Percentiles rank a stretch among this genome's conserved stretches.
Conservation (phyloP, 2,329 filamentous ascomycete species). For the Fonsecaea monophora region DNA sequence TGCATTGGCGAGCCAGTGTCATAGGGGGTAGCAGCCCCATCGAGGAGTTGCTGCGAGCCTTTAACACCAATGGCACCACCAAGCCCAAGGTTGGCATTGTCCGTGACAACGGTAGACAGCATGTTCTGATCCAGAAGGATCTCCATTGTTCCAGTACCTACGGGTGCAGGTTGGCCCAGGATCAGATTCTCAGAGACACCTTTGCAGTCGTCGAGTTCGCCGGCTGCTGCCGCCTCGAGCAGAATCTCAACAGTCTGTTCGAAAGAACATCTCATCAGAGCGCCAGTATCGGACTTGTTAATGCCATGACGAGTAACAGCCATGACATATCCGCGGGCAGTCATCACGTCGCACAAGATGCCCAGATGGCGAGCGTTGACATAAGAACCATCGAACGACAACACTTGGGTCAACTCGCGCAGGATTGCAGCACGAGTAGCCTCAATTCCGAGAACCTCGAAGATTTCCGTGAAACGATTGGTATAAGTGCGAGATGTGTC, state of each 20-base stretch:
- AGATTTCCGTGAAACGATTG: slow-evolving; percentile 93
- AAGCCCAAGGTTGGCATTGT: slow-evolving; percentile 84
- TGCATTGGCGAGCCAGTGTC: slow-evolving; percentile 72
- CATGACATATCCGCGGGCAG: slow-evolving; percentile 89
- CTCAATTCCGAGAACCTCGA: slow-evolving; percentile 95
- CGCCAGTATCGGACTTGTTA: slow-evolving; percentile 96
- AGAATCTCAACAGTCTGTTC: slow-evolving; percentile 99
- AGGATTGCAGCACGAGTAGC: slow-evolving; percentile 86
- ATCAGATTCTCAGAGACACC: slow-evolving; percentile 99
- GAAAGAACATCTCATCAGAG: slow-evolving; percentile 98
- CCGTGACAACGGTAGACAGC: slow-evolving; percentile 91
- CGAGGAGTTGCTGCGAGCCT: slow-evolving; percentile 47
- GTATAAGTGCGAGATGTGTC: slow-evolving; percentile 86
- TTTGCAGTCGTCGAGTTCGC: slow-evolving; percentile 95
- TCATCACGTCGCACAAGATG: slow-evolving; percentile 96
- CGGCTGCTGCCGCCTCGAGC: slow-evolving; percentile 90
- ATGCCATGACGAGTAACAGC: slow-evolving; percentile 98
- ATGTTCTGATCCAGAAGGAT: slow-evolving; percentile 92
- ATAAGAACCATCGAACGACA: slow-evolving; percentile 98
- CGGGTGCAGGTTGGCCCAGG: slow-evolving; percentile 93
- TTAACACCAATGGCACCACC: slow-evolving; percentile 81
- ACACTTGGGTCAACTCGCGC: slow-evolving; percentile 85
- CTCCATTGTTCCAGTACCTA: slow-evolving; percentile 96
- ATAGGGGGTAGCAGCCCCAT: slow-evolving; percentile 92
- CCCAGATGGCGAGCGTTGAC: slow-evolving; percentile 98